These are phyloP conservation scores for Rhodotorula graminis DNA, from an alignment of 768 basidiomycete species.

Conservation along the genomic window DNA sequence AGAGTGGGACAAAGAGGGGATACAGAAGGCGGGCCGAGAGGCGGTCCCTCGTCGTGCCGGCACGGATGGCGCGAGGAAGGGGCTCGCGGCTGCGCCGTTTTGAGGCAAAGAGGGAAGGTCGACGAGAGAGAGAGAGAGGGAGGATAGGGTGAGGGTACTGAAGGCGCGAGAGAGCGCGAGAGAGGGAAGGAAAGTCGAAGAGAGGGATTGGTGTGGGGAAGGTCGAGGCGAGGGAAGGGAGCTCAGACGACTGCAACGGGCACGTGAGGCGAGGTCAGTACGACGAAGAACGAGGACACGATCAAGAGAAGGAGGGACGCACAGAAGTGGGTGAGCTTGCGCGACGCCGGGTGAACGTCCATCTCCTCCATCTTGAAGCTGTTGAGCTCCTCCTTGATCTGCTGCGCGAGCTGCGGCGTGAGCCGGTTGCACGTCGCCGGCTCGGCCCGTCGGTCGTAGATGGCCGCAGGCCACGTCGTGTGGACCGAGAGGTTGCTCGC, in stretches of 20 bases:
- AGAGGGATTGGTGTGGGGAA: no score
- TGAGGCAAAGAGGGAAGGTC: neutral
- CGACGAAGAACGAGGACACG: no score
- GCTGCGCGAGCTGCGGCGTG: constrained; percentile 88
- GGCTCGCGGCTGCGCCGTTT: neutral
- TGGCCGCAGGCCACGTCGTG: constrained; percentile 84
- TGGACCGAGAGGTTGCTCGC: constrained; percentile 90
- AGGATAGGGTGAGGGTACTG: neutral
- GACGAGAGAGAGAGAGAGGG: no score
- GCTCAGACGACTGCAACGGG: neutral
- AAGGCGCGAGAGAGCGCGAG: neutral
- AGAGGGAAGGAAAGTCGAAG: neutral
- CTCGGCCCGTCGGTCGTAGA: constrained; percentile 92
- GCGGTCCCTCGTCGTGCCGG: no score
- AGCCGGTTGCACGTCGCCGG: constrained; percentile 94
- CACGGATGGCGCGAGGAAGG: no score
- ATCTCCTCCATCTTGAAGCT: constrained; percentile 98
- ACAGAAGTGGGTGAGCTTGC: constrained; percentile 39
- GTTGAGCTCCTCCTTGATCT: constrained; percentile 97
- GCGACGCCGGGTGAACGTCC: constrained; percentile 74
- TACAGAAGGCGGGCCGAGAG: no score
- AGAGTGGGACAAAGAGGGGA: no score
- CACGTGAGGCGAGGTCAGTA: neutral
- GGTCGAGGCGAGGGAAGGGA: no score
- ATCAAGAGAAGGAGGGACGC: neutral